Evolutionary conservation across 148 eudicot genomes (phyloP), one percentile per base, ranked within the genome.

Genomic region (Amaranthus palmeri): DNA sequence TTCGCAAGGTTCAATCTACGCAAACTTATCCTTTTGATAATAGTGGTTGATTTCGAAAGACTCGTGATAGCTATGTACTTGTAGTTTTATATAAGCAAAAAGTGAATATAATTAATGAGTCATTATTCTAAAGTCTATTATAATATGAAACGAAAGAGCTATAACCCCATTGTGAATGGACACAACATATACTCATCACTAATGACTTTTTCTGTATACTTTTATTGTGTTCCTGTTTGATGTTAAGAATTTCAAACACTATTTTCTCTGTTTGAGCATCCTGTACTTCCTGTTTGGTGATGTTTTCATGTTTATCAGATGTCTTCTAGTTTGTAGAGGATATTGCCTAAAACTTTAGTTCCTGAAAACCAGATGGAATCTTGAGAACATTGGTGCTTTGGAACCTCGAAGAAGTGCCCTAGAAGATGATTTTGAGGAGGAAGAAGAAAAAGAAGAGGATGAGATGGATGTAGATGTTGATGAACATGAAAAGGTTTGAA

Each of bases 351-450:
- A 70, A 79, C 50, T 11, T 43, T 11, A 40, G 7, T 81, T 54
- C 59, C 54, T 72, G 67, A 67, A 63, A 59, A 47, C 14, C 81
- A 95, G 99, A 83, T 86, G 88, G 96, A 88, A 84, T 57, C 88
- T 95, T 73, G 98, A 93, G 83, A 65, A 84, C 43, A 70, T 83
- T 78, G 91, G 88, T 78, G 65, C 86, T 44, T 72, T 93, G 68
- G 96, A 91, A 62, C 93, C 84, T 57, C 82, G 97, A 82, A 91
- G 88, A 84, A 95, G 99, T 85, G 99, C 88, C 55, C 82, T 93
- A 36, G 97, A 91, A 81, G 98, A 91, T 80, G 98, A 91, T 74
- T 88, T 88, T 81, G 96, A 91, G 70, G 98, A 93, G 84, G 97
- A 93, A 67, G 98, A 93, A 78, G 97, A 93, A 72, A 89, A 89